Evolutionary conservation across 805 yeast genomes (phyloP).

Genomic region (Yarrowia sp.): DNA sequence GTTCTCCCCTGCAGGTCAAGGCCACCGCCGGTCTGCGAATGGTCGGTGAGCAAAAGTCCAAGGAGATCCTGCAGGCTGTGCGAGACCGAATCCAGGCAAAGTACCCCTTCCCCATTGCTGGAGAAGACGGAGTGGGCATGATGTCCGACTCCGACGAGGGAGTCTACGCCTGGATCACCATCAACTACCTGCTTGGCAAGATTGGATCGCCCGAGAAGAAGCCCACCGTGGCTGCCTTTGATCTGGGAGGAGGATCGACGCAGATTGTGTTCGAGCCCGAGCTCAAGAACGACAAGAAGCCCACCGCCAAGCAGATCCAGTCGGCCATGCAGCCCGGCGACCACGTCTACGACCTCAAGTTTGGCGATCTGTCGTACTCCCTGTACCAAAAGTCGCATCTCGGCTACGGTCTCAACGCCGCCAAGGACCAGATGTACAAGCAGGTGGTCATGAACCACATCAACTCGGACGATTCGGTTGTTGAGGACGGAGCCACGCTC

Average conservation of each 20-base stretch:
- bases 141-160: slow-evolving; percentile 99
- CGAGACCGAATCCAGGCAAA: slow-evolving; percentile 73
- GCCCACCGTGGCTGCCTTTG: slow-evolving; percentile 97
- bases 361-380: slow-evolving; percentile 80
- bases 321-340: slow-evolving; percentile 79
- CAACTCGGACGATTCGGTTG: slow-evolving; percentile 51
- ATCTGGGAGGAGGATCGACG: slow-evolving; percentile 97
- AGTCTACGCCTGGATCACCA: slow-evolving; percentile 98
- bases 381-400: slow-evolving; percentile 94
- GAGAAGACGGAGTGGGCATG: slow-evolving; percentile 83
- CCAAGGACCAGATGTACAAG: slow-evolving; percentile 80
- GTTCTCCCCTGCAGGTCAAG: slow-evolving; percentile 95
- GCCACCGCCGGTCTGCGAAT: slow-evolving; percentile 97
- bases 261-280: slow-evolving; percentile 98
- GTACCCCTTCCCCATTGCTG: slow-evolving; percentile 92
- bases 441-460: slow-evolving; percentile 60
- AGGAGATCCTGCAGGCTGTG: slow-evolving; percentile 76
- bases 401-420: slow-evolving; percentile 95
- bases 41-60: slow-evolving; percentile 77
- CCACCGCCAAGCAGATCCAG: slow-evolving; percentile 29
- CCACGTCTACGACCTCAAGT: slow-evolving; percentile 78
- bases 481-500: slow-evolving; percentile 53
- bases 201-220: slow-evolving; percentile 76
- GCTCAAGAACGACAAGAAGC: slow-evolving; percentile 54
- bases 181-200: slow-evolving; percentile 91